Evolutionary conservation across 1,284 basidiomycete species (phyloP).

Genomic region (Meripilus lineatus): DNA sequence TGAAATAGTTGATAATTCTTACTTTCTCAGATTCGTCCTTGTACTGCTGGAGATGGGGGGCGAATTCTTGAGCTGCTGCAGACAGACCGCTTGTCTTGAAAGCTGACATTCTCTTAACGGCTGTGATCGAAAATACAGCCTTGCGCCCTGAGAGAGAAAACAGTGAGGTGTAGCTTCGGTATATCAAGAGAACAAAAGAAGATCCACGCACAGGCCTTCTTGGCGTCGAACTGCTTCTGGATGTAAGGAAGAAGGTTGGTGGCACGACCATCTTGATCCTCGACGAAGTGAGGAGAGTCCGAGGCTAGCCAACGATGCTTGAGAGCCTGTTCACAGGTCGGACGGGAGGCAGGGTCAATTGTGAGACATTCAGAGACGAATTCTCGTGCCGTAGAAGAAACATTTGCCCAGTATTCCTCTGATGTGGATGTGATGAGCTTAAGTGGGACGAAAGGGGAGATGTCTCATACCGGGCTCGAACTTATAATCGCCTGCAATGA

Average conservation of each 20-base stretch:
- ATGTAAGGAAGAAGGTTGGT: constrained; percentile 84
- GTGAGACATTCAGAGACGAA: constrained; percentile 85
- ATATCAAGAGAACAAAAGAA: constrained; percentile 7
- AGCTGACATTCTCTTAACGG: constrained; percentile 73
- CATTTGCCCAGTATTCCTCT: constrained; percentile 83
- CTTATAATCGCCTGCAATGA: constrained; percentile 86
- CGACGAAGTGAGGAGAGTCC: constrained; percentile 64
- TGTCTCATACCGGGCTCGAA: constrained; percentile 68
- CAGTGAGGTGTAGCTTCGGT: constrained; percentile 5
- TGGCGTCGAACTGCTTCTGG: constrained; percentile 85
- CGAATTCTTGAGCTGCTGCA: constrained; percentile 46
- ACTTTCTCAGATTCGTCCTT: constrained; percentile 80
- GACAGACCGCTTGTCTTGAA: constrained; percentile 39
- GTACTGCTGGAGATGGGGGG: constrained; percentile 61
- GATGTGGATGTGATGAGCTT: constrained; percentile 4
- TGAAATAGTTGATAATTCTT: constrained; percentile 15
- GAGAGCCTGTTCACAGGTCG: constrained; percentile 71
- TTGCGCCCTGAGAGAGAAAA: constrained; percentile 86
- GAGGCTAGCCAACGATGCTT: constrained; percentile 79
- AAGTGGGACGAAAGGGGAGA: constrained; percentile 4
- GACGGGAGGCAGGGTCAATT: constrained; percentile 71
- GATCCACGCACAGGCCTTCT: constrained; percentile 67
- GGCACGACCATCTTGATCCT: constrained; percentile 61
- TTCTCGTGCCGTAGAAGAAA: constrained; percentile 74
- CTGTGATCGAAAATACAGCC: constrained; percentile 82